Evolutionary conservation across 2,329 filamentous ascomycete species (phyloP).

Genomic region (Hypoxylon sp.): DNA sequence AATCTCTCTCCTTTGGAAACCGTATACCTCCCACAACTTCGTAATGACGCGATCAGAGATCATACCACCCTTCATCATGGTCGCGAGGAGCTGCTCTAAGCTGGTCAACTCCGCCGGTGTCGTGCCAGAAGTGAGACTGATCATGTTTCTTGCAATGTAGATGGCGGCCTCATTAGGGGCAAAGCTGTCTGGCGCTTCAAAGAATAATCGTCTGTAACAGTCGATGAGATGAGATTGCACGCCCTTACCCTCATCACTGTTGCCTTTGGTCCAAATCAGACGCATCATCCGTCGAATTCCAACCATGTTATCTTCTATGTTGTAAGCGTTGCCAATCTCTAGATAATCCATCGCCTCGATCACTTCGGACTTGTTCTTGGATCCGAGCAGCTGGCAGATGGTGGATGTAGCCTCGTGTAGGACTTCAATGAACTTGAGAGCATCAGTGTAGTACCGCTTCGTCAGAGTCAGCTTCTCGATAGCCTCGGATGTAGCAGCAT

Average conservation of each 20-base stretch:
- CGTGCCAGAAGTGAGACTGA: slow-evolving; percentile 95
- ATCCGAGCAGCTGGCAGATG: slow-evolving; percentile 89
- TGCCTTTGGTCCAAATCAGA: slow-evolving; percentile 99
- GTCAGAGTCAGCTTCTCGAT: slow-evolving; percentile 90
- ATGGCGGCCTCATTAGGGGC: slow-evolving; percentile 90
- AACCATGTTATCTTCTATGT: slow-evolving; percentile 90
- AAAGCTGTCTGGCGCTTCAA: slow-evolving; percentile 92
- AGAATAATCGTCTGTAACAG: slow-evolving; percentile 95
- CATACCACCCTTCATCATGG: slow-evolving; percentile 95
- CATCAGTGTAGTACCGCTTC: slow-evolving; percentile 91
- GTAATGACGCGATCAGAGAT: slow-evolving; percentile 87
- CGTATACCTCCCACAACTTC: slow-evolving; percentile 98
- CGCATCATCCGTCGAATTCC: slow-evolving; percentile 96
- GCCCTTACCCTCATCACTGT: slow-evolving; percentile 98
- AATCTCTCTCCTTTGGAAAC: slow-evolving; percentile 92
- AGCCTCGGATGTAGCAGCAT: slow-evolving; percentile 88
- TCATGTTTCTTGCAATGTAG: slow-evolving; percentile 98
- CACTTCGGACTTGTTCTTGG: slow-evolving; percentile 97
- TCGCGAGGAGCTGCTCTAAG: slow-evolving; percentile 91
- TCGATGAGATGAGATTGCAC: slow-evolving; percentile 97
- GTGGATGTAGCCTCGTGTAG: slow-evolving; percentile 84
- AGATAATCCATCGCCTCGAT: slow-evolving; percentile 99
- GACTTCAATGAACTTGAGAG: slow-evolving; percentile 91
- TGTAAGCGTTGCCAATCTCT: slow-evolving; percentile 94
- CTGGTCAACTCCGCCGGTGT: slow-evolving; percentile 96